Base-by-base conservation (phyloP, 192 early-diverging fungal species). In the Backusella sp. region DNA sequence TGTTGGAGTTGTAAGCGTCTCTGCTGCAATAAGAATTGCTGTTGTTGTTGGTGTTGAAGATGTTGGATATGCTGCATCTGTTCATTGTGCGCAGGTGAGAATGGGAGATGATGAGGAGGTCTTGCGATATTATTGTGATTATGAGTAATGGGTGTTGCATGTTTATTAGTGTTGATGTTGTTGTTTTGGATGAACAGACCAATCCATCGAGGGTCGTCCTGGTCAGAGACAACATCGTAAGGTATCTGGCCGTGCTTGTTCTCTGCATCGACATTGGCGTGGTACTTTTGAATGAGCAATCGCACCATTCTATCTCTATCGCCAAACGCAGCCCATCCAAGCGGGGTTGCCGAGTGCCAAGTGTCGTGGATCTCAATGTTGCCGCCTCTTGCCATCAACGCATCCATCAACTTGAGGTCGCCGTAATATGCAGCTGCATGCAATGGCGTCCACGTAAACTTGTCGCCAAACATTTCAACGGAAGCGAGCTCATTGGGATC, bases 301-400 rank as follows among this genome's bases (percentile, higher is more conserved):
- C 85, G 88, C 52, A 92, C 94, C 14, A 90, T 86, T 41, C 91
- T 95, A 87, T 70, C 87, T 84, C 83, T 68, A 72, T 80, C 87
- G 34, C 91, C 94, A 79, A 93, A 96, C 4, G 94, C 94, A 14
- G 95, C 95, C 96, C 96, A 98, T 0, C 92, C 94, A 17, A 98
- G 83, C n/a, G 96, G 92, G 36, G 90, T 89, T 3, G 90, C 94
- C 17, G 84, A 81, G 76, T 96, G 92, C 91, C 94, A 92, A 1
- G 95, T 95, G 80, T 98, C 96, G 12, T 90, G 80, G 0, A 94
- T 73, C 75, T 97, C 94, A 28, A 97, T 82, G 53, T 96, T 79
- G 6, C 94, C 96, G 12, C 94, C 94, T 42, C 88, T 83, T 6
- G 87, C 87, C 75, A 96, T 87, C 14, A 98, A 88, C 23, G 88